phyloP scores from a whole-genome alignment of 2,329 filamentous ascomycete genomes.

The Furcasterigmium furcatum region DNA sequence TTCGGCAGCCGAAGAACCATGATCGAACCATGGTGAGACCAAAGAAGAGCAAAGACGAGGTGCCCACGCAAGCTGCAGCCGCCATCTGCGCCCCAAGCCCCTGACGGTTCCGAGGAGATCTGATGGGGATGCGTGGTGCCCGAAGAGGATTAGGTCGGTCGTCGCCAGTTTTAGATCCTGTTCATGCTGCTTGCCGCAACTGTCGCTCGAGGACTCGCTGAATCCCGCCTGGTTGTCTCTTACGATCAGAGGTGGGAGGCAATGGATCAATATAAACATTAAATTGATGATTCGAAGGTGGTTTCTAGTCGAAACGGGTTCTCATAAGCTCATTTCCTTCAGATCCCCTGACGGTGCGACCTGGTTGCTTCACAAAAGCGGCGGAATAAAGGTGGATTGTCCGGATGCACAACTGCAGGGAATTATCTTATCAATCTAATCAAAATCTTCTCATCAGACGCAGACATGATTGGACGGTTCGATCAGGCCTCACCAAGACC shows the following conservation, averaged over 20 bases:
- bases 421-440: slow-evolving; percentile 46
- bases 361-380: too few relatives aligned
- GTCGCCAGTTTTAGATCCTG: neutral
- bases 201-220: too few relatives aligned
- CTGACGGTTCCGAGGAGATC: neutral
- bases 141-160: neutral
- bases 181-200: too few relatives aligned
- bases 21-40: slow-evolving; percentile 3
- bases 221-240: too few relatives aligned
- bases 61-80: neutral
- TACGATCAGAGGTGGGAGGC: too few relatives aligned
- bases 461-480: neutral
- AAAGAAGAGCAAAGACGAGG: neutral
- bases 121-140: neutral
- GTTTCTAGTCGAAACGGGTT: too few relatives aligned
- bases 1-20: neutral
- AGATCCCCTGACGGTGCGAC: too few relatives aligned
- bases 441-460: slow-evolving; percentile 14
- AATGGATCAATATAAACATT: too few relatives aligned
- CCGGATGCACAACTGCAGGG: neutral
- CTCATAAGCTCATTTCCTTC: too few relatives aligned
- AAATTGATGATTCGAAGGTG: too few relatives aligned
- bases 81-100: neutral
- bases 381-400: neutral
- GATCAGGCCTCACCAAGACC: slow-evolving; percentile 2